Base-by-base conservation (phyloP, 371 early-diverging fungal genomes). In the Mortierella sp. region DNA sequence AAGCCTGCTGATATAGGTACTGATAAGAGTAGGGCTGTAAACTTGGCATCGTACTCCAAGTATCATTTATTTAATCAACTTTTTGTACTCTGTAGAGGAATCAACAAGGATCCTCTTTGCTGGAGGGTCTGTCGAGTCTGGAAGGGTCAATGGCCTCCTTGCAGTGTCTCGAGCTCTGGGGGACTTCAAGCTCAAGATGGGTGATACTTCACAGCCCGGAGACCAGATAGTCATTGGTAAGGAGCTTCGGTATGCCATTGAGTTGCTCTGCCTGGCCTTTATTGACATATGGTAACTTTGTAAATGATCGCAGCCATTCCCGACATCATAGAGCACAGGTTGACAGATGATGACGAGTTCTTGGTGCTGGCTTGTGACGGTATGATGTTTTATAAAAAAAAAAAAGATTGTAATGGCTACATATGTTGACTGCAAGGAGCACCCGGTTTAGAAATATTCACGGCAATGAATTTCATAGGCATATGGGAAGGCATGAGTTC, bases 401-500 rank as follows among this genome's bases (percentile, higher is more conserved):
- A 28, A 28, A 28, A 43, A 28, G 2, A 2, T 28, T 28, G 21
- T 32, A 15, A 43, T 67, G 58, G 2, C 48, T 60, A 36, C 43
- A 24, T 67, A 47, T 10, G 10, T 28, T 13, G 22, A 8, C 22
- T 58, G 15, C 38, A 7, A 33, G 36, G 16, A 2, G 15, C 47
- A 2, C 32, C 43, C n/a, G 16, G 9, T 21, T 65, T 19, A 65
- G 16, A n/a, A 33, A 75, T 45, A 45, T 45, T 45, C 45, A 45
- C 16, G 45, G 10, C 11, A 15, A 45, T 45, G 45, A 16, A 45
- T 36, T 36, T 47, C 16, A 11, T 52, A 95, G 94, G 95, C 63
- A 97, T 97, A 67, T 99, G 99, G 99, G 99, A 99, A 85, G 96
- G 97, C 84, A 90, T 97, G 90, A 88, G 89, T 4, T 96, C 95